Evolutionary conservation across 345 rosid species (phyloP).

Genomic region (Eucalyptus marginata): DNA sequence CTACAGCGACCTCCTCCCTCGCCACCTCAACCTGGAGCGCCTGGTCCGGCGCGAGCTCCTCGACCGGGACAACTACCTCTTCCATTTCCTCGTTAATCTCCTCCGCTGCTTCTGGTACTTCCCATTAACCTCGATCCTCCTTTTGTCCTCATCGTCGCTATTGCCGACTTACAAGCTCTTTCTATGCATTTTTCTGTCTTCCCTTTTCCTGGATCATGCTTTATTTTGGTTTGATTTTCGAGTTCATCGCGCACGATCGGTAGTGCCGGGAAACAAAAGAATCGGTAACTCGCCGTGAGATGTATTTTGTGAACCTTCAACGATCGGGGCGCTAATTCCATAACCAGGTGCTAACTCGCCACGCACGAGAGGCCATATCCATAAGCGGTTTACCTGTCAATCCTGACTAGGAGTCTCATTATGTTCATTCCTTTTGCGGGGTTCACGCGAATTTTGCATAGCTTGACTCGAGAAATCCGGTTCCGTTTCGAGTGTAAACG

Average conservation of each 20-base stretch:
- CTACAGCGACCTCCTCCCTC: slow-evolving; percentile 43
- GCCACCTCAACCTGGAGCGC: slow-evolving; percentile 13
- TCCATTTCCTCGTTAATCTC: slow-evolving; percentile 38
- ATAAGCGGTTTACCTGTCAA: not conserved
- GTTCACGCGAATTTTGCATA: not conserved
- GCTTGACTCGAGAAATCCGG: not conserved
- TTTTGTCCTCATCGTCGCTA: not conserved
- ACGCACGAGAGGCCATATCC: accelerated
- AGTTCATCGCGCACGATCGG: accelerated
- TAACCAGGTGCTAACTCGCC: not conserved
- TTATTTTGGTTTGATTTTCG: not conserved
- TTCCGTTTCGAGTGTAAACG: not conserved
- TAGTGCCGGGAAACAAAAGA: not conserved
- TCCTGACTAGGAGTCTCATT: not conserved
- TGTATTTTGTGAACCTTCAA: not conserved
- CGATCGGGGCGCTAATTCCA: not conserved
- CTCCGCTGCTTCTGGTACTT: slow-evolving; percentile 37
- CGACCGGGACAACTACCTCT: slow-evolving; percentile 29
- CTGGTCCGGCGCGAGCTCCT: slow-evolving; percentile 32
- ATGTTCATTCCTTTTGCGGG: not conserved
- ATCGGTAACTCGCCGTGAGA: not conserved
- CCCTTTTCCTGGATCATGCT: not conserved
- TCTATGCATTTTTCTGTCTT: not conserved
- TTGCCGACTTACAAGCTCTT: not conserved
- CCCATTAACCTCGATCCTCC: not conserved